Base-by-base conservation (phyloP, 306 rosid species). In the Potentilla sterilis region DNA sequence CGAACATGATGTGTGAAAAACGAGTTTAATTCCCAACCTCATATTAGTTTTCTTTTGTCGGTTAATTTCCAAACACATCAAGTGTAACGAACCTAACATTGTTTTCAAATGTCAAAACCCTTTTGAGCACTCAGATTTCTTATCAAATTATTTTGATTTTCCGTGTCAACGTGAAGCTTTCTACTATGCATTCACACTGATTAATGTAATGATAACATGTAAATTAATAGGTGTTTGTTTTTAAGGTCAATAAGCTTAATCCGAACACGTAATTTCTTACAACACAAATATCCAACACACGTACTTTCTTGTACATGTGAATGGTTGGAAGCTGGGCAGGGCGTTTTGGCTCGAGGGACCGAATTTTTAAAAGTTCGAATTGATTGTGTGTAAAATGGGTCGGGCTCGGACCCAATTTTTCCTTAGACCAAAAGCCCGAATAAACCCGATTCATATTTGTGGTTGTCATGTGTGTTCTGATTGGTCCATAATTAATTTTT, bases 311-410 rank as follows among this genome's bases (percentile, higher is more conserved):
- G 21, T 64, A 14, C 63, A 47, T 35, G 74, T 48, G 73, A 75
- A 35, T 62, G 72, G 80, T 75, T 78, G 68, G 76, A 28, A 77
- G 59, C 38, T 69, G n/a, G n/a, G n/a, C n/a, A n/a, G n/a, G n/a
- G n/a, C n/a, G n/a, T n/a, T n/a, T n/a, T n/a, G n/a, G n/a, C n/a
- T n/a, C n/a, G n/a, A n/a, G n/a, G n/a, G n/a, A n/a, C n/a, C n/a
- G n/a, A n/a, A n/a, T n/a, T n/a, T n/a, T n/a, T n/a, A n/a, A n/a
- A n/a, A n/a, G n/a, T n/a, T n/a, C n/a, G n/a, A n/a, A n/a, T n/a
- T n/a, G n/a, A n/a, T n/a, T n/a, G n/a, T n/a, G n/a, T n/a, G n/a
- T n/a, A n/a, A n/a, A n/a, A n/a, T n/a, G n/a, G n/a, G n/a, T n/a
- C n/a, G n/a, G n/a, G n/a, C n/a, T n/a, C n/a, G n/a, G n/a, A n/a